phyloP scores from a whole-genome alignment of 176 grass and related monocot genomes.

The Rhynchospora pubera region DNA sequence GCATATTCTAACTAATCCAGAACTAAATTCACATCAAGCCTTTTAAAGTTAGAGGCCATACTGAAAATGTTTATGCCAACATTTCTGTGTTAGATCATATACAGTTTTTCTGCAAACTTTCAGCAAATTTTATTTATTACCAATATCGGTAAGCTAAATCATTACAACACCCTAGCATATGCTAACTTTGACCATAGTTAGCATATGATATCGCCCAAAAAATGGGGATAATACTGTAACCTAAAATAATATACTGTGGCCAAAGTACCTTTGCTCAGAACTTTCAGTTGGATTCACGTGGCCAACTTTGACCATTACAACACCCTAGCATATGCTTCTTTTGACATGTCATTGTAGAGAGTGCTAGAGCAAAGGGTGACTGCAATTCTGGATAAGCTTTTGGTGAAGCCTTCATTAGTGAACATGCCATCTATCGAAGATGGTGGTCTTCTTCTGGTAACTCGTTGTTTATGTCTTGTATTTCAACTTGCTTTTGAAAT shows the following conservation, averaged over 20 bases:
- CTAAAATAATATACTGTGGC: not conserved
- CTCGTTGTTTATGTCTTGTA: constrained; percentile 23
- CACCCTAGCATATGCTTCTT: not conserved
- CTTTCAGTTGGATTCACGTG: not conserved
- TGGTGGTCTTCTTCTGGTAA: constrained; percentile 73
- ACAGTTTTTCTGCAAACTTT: not conserved
- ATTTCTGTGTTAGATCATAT: not conserved
- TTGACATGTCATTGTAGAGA: constrained; percentile 60
- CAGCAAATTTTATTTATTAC: no score
- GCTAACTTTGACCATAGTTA: no score
- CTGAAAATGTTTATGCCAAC: not conserved
- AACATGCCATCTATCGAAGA: constrained; percentile 79
- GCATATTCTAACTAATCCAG: not conserved
- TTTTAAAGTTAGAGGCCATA: not conserved
- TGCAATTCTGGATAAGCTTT: constrained; percentile 85
- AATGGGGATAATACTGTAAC: not conserved
- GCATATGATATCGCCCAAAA: no score
- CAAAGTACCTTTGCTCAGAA: not conserved
- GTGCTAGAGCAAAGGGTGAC: constrained; percentile 97
- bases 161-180: no score
- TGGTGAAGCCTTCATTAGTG: constrained; percentile 81
- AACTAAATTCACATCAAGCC: not conserved
- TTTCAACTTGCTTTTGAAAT: constrained; percentile 15
- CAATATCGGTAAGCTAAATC: no score
- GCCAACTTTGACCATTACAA: not conserved